Conservation (phyloP, 2,329 filamentous ascomycete genomes). For the Colletotrichum destructivum region DNA sequence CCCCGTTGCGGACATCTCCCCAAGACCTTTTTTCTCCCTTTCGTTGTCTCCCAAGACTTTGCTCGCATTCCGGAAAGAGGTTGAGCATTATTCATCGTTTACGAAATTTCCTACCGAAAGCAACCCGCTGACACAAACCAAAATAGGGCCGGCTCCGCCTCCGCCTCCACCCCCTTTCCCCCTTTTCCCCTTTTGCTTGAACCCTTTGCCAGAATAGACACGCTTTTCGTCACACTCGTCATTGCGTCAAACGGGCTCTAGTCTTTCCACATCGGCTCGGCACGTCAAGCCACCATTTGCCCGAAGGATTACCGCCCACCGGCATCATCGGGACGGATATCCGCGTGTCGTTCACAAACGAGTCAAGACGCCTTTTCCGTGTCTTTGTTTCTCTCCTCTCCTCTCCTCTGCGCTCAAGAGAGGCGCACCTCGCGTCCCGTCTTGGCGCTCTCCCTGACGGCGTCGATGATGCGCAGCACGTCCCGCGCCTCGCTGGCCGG, state of each 20-base stretch:
- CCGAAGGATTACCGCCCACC: neutral
- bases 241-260: conserved; percentile 26
- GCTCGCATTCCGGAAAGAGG: conserved; percentile 2
- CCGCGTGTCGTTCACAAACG: neutral
- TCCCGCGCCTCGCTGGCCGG: conserved; percentile 67
- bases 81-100: neutral
- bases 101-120: neutral
- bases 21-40: conserved; percentile 3
- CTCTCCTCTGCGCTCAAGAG: conserved; percentile 40
- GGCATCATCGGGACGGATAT: neutral
- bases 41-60: neutral
- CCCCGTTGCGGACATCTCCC: conserved; percentile 21
- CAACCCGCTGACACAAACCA: conserved; percentile 1
- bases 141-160: neutral
- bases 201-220: neutral
- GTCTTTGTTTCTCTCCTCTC: neutral
- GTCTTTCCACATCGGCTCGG: conserved; percentile 17
- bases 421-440: conserved; percentile 61
- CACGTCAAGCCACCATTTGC: conserved; percentile 11
- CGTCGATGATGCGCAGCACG: conserved; percentile 69
- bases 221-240: neutral
- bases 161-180: too few relatives aligned
- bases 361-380: too few relatives aligned
- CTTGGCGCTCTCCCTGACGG: conserved; percentile 64
- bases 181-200: too few relatives aligned